Conservation (phyloP, 495 filamentous ascomycete genomes). For the Hypomontagnella monticulosa region DNA sequence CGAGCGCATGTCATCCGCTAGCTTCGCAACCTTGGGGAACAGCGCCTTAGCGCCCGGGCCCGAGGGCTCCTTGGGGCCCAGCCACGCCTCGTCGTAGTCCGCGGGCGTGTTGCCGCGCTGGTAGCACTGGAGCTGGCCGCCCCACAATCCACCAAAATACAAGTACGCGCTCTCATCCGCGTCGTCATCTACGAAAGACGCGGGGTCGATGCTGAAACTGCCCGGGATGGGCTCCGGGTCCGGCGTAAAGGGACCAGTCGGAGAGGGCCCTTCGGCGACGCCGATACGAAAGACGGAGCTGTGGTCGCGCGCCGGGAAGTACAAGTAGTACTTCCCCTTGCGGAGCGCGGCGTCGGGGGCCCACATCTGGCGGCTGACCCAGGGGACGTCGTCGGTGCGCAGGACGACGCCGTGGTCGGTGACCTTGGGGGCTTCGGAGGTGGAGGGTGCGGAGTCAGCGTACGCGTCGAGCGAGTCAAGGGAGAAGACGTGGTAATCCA, state of each 20-base stretch:
- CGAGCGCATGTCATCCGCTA: conserved; percentile 69
- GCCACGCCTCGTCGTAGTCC: conserved; percentile 59
- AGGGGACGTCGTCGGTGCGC: conserved; percentile 64
- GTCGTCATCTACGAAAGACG: conserved; percentile 70
- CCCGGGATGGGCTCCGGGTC: conserved; percentile 68
- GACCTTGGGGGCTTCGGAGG: conserved; percentile 49
- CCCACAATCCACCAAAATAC: conserved; percentile 77
- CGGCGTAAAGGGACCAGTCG: conserved; percentile 66
- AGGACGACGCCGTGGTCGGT: conserved; percentile 70
- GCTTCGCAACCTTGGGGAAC: conserved; percentile 67
- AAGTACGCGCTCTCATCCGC: conserved; percentile 59
- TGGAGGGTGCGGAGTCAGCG: conserved; percentile 1
- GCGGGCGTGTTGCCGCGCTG: conserved; percentile 47
- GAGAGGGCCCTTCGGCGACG: conserved; percentile 63
- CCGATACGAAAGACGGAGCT: conserved; percentile 71
- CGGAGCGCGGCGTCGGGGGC: conserved; percentile 69
- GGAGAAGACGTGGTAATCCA: conserved; percentile 73
- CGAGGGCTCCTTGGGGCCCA: conserved; percentile 63
- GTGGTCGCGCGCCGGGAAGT: conserved; percentile 70
- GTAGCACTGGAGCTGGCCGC: conserved; percentile 72
- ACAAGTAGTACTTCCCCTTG: conserved; percentile 71
- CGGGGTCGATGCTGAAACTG: conserved; percentile 71
- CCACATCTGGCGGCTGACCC: conserved; percentile 72
- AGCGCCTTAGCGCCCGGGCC: conserved; percentile 61
- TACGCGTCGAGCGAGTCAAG: conserved; percentile 53